A percentile compares a stretch with the other conserved stretches of the same genome.
These are phyloP conservation scores for Cercospora sesami DNA, from an alignment of 2,329 filamentous ascomycete species.

Conservation along the genomic window DNA sequence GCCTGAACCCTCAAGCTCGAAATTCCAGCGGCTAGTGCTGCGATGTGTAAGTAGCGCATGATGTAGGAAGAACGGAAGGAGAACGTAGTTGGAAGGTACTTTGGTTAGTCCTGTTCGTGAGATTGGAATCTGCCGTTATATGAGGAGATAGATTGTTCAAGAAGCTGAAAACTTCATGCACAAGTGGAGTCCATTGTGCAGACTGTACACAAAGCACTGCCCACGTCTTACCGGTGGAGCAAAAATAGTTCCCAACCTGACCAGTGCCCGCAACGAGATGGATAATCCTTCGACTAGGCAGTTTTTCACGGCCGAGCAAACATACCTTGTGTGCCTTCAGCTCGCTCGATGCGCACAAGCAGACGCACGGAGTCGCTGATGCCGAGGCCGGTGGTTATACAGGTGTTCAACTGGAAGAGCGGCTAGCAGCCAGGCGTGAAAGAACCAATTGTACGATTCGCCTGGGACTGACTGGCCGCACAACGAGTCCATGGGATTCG, in stretches of 20 bases:
- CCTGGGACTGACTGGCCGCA: neutral
- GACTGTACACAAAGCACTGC: neutral
- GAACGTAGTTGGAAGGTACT: neutral
- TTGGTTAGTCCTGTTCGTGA: neutral
- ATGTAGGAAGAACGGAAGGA: neutral
- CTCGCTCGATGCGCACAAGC: neutral
- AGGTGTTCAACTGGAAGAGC: neutral
- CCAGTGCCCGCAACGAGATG: neutral
- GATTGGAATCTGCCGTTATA: neutral
- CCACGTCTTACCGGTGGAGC: neutral
- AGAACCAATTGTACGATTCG: neutral
- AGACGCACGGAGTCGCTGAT: neutral
- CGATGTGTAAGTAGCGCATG: neutral
- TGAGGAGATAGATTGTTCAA: neutral
- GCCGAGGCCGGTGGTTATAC: neutral
- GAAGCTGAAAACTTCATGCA: neutral
- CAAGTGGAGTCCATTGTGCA: neutral
- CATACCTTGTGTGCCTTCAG: neutral
- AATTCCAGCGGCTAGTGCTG: neutral
- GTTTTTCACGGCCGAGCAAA: neutral
- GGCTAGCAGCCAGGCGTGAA: neutral
- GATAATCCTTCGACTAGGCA: neutral
- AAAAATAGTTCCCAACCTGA: neutral
- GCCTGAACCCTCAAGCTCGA: neutral
- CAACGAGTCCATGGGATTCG: neutral